Percentiles rank a stretch among this genome's conserved stretches.
Evolutionary conservation across 768 basidiomycete species (phyloP).

Genomic region (Exsudoporus frostii): DNA sequence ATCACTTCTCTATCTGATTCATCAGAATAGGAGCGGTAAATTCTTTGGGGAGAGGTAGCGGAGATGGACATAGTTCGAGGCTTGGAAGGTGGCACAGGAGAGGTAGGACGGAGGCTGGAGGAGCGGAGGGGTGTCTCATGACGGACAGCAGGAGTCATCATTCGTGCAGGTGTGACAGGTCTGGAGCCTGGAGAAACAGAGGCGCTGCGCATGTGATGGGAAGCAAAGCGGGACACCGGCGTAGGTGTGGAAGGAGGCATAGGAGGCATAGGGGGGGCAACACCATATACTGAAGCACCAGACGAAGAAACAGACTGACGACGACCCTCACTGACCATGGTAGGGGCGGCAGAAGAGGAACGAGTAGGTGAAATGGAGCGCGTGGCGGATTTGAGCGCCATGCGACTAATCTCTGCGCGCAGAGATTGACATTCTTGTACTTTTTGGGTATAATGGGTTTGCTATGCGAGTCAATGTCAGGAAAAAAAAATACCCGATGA

Average conservation of each 20-base stretch:
- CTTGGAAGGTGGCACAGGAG: conserved; percentile 37
- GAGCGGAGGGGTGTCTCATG: conserved; percentile 32
- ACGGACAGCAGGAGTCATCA: conserved; percentile 26
- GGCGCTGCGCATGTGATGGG: conserved; percentile 54
- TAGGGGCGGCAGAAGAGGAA: conserved; percentile 28
- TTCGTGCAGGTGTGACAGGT: conserved; percentile 34
- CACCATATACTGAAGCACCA: conserved; percentile 34
- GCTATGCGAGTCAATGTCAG: conserved; percentile 38
- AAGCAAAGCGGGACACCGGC: conserved; percentile 49
- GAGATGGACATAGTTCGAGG: conserved; percentile 48
- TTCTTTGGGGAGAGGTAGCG: conserved; percentile 52
- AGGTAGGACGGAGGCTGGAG: conserved; percentile 28
- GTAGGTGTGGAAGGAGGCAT: conserved; percentile 44
- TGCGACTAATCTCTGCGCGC: conserved; percentile 60
- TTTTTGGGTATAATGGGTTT: conserved; percentile 60
- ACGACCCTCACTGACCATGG: conserved; percentile 19
- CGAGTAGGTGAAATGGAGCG: conserved; percentile 24
- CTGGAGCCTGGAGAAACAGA: conserved; percentile 41
- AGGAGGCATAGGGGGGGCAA: conserved; percentile 32
- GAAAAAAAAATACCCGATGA: conserved; percentile 3
- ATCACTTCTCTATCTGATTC: conserved; percentile 56
- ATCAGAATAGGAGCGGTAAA: conserved; percentile 60
- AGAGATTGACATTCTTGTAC: conserved; percentile 68
- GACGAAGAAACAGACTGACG: conserved; percentile 33
- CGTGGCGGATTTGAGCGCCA: conserved; percentile 34